Evolutionary conservation across 805 yeast genomes (phyloP).

Genomic region (Yarrowia hollandica): DNA sequence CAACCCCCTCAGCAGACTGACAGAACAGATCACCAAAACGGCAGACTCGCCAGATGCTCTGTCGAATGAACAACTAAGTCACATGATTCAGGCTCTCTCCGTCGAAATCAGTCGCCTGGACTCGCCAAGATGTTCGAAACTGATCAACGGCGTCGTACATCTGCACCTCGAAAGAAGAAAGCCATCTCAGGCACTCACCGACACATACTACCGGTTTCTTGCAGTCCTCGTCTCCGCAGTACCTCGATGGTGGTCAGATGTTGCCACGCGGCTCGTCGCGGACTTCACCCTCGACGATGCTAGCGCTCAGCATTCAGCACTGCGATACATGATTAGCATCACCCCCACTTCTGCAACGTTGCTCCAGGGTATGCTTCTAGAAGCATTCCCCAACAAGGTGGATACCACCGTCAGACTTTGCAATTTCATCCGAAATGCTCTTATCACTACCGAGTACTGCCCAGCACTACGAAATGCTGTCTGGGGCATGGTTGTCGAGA

Average conservation of each 20-base stretch:
- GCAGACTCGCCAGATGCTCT: conserved; percentile 54
- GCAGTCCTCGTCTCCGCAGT: conserved; percentile 76
- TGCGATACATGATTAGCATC: conserved; percentile 62
- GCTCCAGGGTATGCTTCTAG: conserved; percentile 58
- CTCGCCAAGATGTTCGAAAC: conserved; percentile 52
- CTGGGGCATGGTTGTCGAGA: conserved; percentile 80
- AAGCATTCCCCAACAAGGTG: conserved; percentile 78
- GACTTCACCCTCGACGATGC: conserved; percentile 52
- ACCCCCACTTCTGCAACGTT: conserved; percentile 79
- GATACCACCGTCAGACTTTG: conserved; percentile 54
- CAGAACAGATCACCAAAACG: conserved; percentile 60
- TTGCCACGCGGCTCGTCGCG: conserved; percentile 64
- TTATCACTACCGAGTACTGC: conserved; percentile 64
- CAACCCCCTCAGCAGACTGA: conserved; percentile 57
- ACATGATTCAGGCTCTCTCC: conserved; percentile 59
- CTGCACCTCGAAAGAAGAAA: conserved; percentile 52
- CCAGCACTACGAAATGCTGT: conserved; percentile 69
- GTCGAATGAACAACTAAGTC: conserved; percentile 51
- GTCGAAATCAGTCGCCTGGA: conserved; percentile 70
- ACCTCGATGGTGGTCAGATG: conserved; percentile 88
- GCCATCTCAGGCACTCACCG: conserved; percentile 47
- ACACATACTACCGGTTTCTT: conserved; percentile 67
- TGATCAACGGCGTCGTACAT: conserved; percentile 59
- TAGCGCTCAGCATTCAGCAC: conserved; percentile 61
- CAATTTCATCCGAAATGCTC: conserved; percentile 65